phyloP scores from a whole-genome alignment of 257 asterid genomes.

The Nicotiana sylvestris region DNA sequence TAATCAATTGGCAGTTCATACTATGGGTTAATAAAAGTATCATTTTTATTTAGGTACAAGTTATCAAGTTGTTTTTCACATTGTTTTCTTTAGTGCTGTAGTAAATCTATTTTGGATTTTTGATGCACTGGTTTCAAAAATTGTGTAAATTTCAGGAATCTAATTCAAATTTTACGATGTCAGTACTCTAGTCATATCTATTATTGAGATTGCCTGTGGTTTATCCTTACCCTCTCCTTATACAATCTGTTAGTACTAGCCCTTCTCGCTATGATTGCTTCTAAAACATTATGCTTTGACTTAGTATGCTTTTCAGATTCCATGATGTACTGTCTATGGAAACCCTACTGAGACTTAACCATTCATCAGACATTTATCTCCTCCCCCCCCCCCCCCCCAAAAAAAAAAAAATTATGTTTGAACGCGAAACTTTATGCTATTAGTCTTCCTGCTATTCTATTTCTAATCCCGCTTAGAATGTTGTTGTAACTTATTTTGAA shows the following conservation, averaged over 20 bases:
- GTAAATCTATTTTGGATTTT: background rate
- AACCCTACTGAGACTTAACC: background rate
- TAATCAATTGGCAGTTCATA: background rate
- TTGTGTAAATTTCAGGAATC: too few relatives aligned
- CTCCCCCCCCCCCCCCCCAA: background rate
- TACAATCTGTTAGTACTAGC: background rate
- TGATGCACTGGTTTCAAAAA: background rate
- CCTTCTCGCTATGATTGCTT: background rate
- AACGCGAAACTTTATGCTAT: background rate
- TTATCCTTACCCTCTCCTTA: background rate
- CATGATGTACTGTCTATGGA: background rate
- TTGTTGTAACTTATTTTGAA: constrained; percentile 12
- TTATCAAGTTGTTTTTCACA: background rate
- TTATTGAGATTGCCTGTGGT: background rate
- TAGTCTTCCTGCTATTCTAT: background rate
- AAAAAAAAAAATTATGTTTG: background rate
- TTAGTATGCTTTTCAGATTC: background rate
- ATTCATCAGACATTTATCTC: background rate
- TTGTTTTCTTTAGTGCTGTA: background rate
- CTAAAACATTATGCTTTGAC: background rate
- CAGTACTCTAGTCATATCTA: background rate
- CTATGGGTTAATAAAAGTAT: background rate
- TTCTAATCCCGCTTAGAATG: constrained; percentile 1
- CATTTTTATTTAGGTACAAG: background rate
- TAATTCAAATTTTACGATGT: background rate